A percentile compares a stretch with the other conserved stretches of the same genome.
Evolutionary conservation across 352 stramenopile genomes (phyloP).

Genomic region (Globisporangium radiosum): DNA sequence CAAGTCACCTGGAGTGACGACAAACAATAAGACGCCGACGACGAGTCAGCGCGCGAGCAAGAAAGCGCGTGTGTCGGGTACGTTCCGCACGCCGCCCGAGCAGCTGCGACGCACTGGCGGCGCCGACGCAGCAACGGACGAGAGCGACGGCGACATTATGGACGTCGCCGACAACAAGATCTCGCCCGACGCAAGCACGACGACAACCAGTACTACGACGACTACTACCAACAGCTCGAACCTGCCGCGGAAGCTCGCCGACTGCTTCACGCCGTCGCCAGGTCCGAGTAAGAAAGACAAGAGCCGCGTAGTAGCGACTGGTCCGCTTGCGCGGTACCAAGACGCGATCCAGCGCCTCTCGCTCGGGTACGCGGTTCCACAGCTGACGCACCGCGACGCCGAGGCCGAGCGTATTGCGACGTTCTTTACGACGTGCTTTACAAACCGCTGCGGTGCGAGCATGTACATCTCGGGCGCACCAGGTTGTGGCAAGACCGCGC

Average conservation of each 20-base stretch:
- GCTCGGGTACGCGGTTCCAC: constrained; percentile 31
- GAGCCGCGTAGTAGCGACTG: constrained; percentile 1
- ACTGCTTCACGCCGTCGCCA: constrained; percentile 70
- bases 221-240: constrained; percentile 5
- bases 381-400: constrained; percentile 53
- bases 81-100: constrained; percentile 14
- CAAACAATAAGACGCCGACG: background rate
- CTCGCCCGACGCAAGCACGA: constrained; percentile 24
- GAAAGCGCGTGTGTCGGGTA: constrained; percentile 6
- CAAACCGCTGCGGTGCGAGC: constrained; percentile 39
- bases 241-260: constrained; percentile 33
- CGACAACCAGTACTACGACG: background rate
- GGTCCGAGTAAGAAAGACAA: constrained; percentile 20
- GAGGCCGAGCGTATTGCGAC: constrained; percentile 42
- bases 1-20: background rate
- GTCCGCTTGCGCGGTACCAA: constrained; percentile 15
- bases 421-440: constrained; percentile 61
- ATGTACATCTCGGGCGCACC: constrained; percentile 76
- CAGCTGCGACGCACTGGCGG: constrained; percentile 1
- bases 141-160: constrained; percentile 3
- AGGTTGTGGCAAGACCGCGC: constrained; percentile 71
- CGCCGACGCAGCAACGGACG: background rate
- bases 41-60: constrained; percentile 11
- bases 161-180: constrained; percentile 26
- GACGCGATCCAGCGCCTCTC: constrained; percentile 46